A percentile compares a stretch with the other conserved stretches of the same genome.
These are phyloP conservation scores for Russula olivacea DNA, from an alignment of 768 basidiomycete genomes.

Conservation along the genomic window DNA sequence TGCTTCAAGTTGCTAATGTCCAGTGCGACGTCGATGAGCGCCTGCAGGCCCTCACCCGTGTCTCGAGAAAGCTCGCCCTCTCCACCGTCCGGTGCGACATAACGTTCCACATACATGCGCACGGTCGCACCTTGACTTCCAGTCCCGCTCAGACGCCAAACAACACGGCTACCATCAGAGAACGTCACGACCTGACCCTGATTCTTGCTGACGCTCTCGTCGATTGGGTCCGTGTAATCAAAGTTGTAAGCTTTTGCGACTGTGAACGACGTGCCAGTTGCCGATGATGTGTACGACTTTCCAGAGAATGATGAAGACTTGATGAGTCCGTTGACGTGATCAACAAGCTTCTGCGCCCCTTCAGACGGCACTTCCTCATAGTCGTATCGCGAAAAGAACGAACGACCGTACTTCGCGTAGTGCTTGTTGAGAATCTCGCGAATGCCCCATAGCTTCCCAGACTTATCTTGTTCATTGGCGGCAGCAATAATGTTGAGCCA, in stretches of 20 bases:
- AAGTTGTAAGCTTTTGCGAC: constrained; percentile 80
- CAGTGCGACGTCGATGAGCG: constrained; percentile 92
- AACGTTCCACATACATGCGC: constrained; percentile 92
- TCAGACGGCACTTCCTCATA: constrained; percentile 96
- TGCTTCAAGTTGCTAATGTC: constrained; percentile 78
- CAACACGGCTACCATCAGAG: constrained; percentile 85
- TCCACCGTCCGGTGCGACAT: constrained; percentile 66
- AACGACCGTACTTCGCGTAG: constrained; percentile 91
- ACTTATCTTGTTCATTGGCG: constrained; percentile 56
- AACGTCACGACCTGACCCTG: constrained; percentile 95
- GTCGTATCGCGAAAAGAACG: constrained; percentile 98
- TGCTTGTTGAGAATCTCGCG: constrained; percentile 84
- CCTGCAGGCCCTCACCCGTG: constrained; percentile 86
- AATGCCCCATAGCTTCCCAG: constrained; percentile 76
- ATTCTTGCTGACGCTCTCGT: constrained; percentile 85
- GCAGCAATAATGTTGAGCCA: constrained; percentile 98
- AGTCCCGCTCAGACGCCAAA: constrained; percentile 94
- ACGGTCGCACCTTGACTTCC: constrained; percentile 96
- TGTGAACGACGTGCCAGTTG: constrained; percentile 65
- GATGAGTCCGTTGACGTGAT: constrained; percentile 66
- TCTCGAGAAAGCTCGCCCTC: constrained; percentile 63
- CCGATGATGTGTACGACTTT: constrained; percentile 58
- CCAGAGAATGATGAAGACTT: constrained; percentile 60
- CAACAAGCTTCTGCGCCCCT: constrained; percentile 82
- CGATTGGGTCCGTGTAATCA: constrained; percentile 98